These are phyloP conservation scores for Taxillus chinensis DNA, from an alignment of 164 flowering plant genomes.

Conservation along the genomic window DNA sequence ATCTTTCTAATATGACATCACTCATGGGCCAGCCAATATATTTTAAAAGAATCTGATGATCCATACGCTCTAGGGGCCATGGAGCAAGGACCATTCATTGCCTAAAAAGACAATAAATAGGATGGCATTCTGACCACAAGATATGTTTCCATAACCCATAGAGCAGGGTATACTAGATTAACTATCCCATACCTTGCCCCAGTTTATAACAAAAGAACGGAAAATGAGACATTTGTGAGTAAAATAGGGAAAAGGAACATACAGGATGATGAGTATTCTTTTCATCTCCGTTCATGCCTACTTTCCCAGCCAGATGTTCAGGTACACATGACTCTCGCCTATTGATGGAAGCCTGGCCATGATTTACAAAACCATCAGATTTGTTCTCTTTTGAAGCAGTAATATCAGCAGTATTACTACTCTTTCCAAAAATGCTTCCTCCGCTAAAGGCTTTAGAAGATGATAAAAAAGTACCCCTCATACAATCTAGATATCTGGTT, in stretches of 20 bases:
- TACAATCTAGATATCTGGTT: constrained; percentile 60
- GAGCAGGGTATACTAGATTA: too few relatives aligned
- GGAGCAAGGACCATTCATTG: too few relatives aligned
- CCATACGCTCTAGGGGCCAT: too few relatives aligned
- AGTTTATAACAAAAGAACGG: background rate
- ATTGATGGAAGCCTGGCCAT: constrained; percentile 29
- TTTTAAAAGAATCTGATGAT: too few relatives aligned
- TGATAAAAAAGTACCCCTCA: constrained; percentile 68
- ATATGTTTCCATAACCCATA: too few relatives aligned
- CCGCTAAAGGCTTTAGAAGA: constrained; percentile 77
- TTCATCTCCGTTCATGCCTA: constrained; percentile 37
- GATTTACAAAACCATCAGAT: constrained; percentile 35
- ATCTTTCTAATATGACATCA: too few relatives aligned
- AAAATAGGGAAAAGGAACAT: constrained; percentile 23
- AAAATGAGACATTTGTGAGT: background rate
- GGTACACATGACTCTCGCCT: constrained; percentile 39
- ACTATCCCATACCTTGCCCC: background rate
- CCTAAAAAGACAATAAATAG: too few relatives aligned
- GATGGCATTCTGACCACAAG: too few relatives aligned
- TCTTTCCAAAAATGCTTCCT: constrained; percentile 59
- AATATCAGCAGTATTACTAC: constrained; percentile 16
- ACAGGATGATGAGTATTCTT: constrained; percentile 39
- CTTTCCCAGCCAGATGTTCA: constrained; percentile 30
- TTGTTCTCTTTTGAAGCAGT: constrained; percentile 43
- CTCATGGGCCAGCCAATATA: too few relatives aligned